phyloP scores from a whole-genome alignment of 768 basidiomycete species.

The Lentinus brumalis region DNA sequence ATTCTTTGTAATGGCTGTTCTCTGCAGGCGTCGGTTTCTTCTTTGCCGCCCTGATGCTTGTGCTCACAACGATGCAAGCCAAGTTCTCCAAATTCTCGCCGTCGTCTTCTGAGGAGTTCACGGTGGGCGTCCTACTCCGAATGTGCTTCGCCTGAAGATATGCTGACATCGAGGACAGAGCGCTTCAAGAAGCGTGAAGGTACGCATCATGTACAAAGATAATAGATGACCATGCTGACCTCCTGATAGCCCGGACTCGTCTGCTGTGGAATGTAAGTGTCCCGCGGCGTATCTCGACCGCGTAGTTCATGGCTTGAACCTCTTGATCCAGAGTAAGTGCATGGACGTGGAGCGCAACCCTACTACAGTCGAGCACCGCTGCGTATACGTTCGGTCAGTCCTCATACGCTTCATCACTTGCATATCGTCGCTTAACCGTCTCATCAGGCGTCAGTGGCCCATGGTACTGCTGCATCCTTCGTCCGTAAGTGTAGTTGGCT shows the following conservation, averaged over 20 bases:
- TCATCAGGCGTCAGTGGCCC: slow-evolving; percentile 47
- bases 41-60: slow-evolving; percentile 49
- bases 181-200: slow-evolving; percentile 49
- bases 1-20: not conserved
- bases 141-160: no score
- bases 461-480: slow-evolving; percentile 34
- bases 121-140: slow-evolving; percentile 30
- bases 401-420: no score
- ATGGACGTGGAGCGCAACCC: slow-evolving; percentile 60
- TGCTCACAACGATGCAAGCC: slow-evolving; percentile 46
- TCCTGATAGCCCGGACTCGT: slow-evolving; percentile 46
- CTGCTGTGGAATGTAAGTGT: slow-evolving; percentile 48
- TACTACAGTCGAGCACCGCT: slow-evolving; percentile 55
- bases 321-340: slow-evolving; percentile 45
- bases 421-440: not conserved
- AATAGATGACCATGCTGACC: not conserved
- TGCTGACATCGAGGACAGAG: slow-evolving; percentile 30
- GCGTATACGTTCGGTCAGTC: slow-evolving; percentile 48
- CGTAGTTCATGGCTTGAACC: no score
- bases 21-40: slow-evolving; percentile 51
- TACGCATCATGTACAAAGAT: slow-evolving; percentile 6
- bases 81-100: slow-evolving; percentile 50
- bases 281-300: not conserved
- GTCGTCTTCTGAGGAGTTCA: slow-evolving; percentile 49
- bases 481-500: not conserved